Evolutionary conservation across 345 rosid genomes (phyloP).

Genomic region (Bruguiera sexangula): DNA sequence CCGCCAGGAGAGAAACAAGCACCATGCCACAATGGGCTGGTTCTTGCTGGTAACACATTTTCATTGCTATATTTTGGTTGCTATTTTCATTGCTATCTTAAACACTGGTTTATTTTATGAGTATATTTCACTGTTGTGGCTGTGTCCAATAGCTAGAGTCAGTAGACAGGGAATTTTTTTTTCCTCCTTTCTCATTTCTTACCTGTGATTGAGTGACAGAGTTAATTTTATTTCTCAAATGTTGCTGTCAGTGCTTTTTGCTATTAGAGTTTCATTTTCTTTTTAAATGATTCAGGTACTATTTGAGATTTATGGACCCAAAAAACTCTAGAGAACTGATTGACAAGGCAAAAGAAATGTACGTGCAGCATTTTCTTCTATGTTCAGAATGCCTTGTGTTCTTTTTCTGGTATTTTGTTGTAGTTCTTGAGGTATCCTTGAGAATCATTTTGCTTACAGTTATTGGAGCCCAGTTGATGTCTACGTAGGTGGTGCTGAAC

Average conservation of each 20-base stretch:
- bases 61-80: too few relatives aligned
- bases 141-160: too few relatives aligned
- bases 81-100: slow-evolving; percentile 1
- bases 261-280: slow-evolving; percentile 8
- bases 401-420: not conserved
- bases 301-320: slow-evolving; percentile 95
- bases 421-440: slow-evolving; percentile 6
- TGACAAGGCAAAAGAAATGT: slow-evolving; percentile 76
- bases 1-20: slow-evolving; percentile 87
- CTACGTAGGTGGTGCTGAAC: slow-evolving; percentile 97
- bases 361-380: slow-evolving; percentile 23
- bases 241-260: not conserved
- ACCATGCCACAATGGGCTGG: slow-evolving; percentile 99
- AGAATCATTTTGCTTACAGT: slow-evolving; percentile 33
- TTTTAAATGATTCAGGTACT: slow-evolving; percentile 59
- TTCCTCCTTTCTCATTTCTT: not conserved
- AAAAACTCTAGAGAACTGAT: slow-evolving; percentile 67
- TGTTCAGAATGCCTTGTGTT: not conserved
- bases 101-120: too few relatives aligned
- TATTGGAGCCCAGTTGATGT: slow-evolving; percentile 96
- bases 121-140: too few relatives aligned
- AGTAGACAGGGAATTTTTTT: not conserved
- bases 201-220: not conserved
- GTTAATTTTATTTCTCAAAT: slow-evolving; percentile 1
- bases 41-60: slow-evolving; percentile 75